Evolutionary conservation across 2,329 filamentous ascomycete genomes (phyloP), one percentile per base, ranked within the genome.

Genomic region (Venturia nashicola): DNA sequence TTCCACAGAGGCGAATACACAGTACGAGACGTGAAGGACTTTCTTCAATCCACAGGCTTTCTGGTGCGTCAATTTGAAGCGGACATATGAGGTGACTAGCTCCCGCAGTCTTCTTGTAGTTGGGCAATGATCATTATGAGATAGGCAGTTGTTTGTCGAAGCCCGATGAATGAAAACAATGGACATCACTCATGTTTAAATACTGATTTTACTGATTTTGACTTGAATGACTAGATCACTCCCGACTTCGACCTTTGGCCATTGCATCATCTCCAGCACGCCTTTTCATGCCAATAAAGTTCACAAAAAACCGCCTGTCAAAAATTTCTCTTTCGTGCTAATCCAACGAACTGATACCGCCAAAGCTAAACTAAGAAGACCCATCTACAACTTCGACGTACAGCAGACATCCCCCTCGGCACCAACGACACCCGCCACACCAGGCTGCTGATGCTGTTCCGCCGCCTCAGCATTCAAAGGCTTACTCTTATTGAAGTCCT

Each of bases 1-100:
- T 99, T 99, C 76, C 94, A 99, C 78, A 81, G 94, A 60, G 90
- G 88, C 44, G 93, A 99, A 78, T 99, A 93, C 76, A 96, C 92
- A 0, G 93, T 99, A 18, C 87, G 86, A 74, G 87, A 97, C 71
- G 94, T 99, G 59, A 99, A 99, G 77, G 88, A 95, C 65, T 83
- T 89, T 71, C 75, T 99, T 65, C 80, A 80, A 32, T 79, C 82
- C 43, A 84, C 86, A 71, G 90, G 90, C 0, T 79, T 96, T 65
- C 74, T 90, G 65, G 88, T 97, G n/a, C 83, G 94, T 67, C 83
- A 86, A 65, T 91, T 88, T 71, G 93, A 97, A 69, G 80, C 81
- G 1, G 79, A 73, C 60, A 69, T 73, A 63, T 78, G 55, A 64
- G 18, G 27, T 2, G 27, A 27, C 27, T 27, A 27, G 27, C 27